Conservation (phyloP, 176 grass and related monocot species). For the Oryza longistaminata region DNA sequence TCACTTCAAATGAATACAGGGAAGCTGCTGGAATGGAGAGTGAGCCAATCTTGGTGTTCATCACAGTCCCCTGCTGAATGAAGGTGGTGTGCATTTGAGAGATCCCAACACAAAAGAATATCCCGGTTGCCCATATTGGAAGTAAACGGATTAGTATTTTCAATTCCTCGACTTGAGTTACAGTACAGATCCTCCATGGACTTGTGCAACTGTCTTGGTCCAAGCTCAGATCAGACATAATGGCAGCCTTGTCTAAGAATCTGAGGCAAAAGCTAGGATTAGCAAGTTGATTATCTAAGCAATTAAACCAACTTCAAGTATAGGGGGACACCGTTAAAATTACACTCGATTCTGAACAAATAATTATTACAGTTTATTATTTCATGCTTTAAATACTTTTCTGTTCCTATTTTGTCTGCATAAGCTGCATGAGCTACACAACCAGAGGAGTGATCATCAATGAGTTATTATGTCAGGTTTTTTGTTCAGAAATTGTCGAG, state of each 20-base stretch:
- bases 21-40: conserved; percentile 72
- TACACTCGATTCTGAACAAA: not conserved
- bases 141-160: conserved; percentile 78
- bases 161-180: conserved; percentile 81
- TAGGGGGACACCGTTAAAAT: not conserved
- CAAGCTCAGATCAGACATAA: conserved; percentile 55
- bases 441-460: not conserved
- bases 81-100: conserved; percentile 87
- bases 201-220: conserved; percentile 21
- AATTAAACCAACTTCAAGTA: not conserved
- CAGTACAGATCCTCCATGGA: conserved; percentile 55
- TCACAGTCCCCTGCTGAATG: conserved; percentile 81
- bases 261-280: conserved; percentile 39
- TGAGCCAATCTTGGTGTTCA: conserved; percentile 61
- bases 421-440: conserved; percentile 20
- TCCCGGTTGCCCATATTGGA: conserved; percentile 75
- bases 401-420: not conserved
- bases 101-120: conserved; percentile 54
- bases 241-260: conserved; percentile 79
- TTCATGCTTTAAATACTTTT: not conserved
- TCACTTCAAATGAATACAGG: conserved; percentile 66
- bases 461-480: not conserved
- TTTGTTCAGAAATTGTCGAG: conserved; percentile 6
- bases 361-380: not conserved
- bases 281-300: conserved; percentile 3